Evolutionary conservation across 2,329 filamentous ascomycete genomes (phyloP).

Genomic region (Zymoseptoria tritici): DNA sequence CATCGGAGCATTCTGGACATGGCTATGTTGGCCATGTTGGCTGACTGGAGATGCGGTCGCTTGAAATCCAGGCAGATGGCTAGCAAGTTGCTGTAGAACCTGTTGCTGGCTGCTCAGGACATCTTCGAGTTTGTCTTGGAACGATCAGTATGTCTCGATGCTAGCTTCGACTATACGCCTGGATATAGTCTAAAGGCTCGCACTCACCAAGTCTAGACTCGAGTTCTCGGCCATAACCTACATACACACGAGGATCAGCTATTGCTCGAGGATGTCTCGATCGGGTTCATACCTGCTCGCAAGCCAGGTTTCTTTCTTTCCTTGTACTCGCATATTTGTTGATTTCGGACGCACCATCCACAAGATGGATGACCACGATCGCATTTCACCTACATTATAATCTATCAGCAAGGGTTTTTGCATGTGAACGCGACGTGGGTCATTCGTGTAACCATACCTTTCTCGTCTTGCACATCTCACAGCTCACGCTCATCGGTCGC

Average conservation of each 20-base stretch:
- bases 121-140: conserved; percentile 39
- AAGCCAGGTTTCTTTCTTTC: conserved; percentile 64
- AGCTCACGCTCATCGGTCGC: conserved; percentile 41
- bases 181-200: too few species aligned
- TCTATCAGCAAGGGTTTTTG: neutral
- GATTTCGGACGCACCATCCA: conserved; percentile 63
- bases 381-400: conserved; percentile 46
- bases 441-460: conserved; percentile 48
- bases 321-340: conserved; percentile 59
- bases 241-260: neutral
- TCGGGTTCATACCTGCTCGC: conserved; percentile 21
- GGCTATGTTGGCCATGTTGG: conserved; percentile 10
- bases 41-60: conserved; percentile 7
- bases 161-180: neutral
- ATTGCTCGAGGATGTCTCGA: neutral
- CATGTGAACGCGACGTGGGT: neutral
- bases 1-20: conserved; percentile 34
- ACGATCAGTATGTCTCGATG: neutral
- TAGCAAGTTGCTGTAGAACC: conserved; percentile 38
- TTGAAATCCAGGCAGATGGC: conserved; percentile 16
- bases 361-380: conserved; percentile 70
- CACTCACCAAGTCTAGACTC: conserved; percentile 50
- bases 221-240: conserved; percentile 51
- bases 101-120: conserved; percentile 40
- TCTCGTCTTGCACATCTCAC: conserved; percentile 72